These are phyloP conservation scores for Metschnikowia cerradonensis DNA, from an alignment of 805 yeast species.

Conservation along the genomic window DNA sequence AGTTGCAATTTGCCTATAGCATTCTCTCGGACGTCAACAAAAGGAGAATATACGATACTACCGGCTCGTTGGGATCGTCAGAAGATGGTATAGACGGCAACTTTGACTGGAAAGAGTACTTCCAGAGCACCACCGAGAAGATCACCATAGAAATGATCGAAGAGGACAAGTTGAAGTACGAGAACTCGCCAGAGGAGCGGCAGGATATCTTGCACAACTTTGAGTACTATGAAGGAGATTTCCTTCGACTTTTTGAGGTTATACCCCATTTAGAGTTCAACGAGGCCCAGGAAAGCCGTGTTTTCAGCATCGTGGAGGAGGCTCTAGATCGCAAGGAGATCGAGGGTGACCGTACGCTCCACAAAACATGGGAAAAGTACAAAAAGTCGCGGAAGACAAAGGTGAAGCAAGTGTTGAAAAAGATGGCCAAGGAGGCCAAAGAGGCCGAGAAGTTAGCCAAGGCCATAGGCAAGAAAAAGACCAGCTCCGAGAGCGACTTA, in stretches of 20 bases:
- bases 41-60: constrained; percentile 59
- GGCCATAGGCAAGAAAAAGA: constrained; percentile 25
- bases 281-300: constrained; percentile 57
- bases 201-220: constrained; percentile 62
- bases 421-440: constrained; percentile 58
- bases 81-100: constrained; percentile 29
- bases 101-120: constrained; percentile 59
- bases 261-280: constrained; percentile 72
- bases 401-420: constrained; percentile 46
- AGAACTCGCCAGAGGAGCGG: constrained; percentile 54
- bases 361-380: constrained; percentile 48
- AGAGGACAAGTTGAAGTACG: constrained; percentile 63
- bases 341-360: constrained; percentile 28
- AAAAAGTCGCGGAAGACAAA: constrained; percentile 44
- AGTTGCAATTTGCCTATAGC: constrained; percentile 71
- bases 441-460: constrained; percentile 52
- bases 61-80: constrained; percentile 51
- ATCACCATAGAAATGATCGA: constrained; percentile 64
- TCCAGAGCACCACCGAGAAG: constrained; percentile 43
- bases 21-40: constrained; percentile 57
- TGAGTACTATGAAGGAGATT: constrained; percentile 60
- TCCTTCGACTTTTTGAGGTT: constrained; percentile 63
- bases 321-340: constrained; percentile 36
- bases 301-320: constrained; percentile 46
- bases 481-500: constrained; percentile 38